phyloP scores from a whole-genome alignment of 2,329 filamentous ascomycete species.

The Pseudocercospora pini-densiflorae region DNA sequence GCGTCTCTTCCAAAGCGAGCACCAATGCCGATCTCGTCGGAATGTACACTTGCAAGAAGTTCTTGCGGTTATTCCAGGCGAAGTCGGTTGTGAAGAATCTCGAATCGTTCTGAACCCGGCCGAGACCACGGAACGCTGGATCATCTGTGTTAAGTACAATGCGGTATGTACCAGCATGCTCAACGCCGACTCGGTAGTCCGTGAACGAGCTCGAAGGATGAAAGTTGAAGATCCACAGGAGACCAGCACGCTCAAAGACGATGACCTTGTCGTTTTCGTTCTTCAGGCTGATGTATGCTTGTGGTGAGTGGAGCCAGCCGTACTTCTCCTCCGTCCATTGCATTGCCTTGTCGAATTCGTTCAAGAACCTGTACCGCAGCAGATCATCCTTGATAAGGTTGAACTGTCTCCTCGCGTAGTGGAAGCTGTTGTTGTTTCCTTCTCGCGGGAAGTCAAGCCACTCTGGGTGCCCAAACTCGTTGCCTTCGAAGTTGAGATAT shows the following conservation, averaged over 20 bases:
- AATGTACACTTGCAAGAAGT: constrained; percentile 91
- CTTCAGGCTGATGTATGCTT: constrained; percentile 93
- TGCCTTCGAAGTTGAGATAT: constrained; percentile 98
- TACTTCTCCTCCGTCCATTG: constrained; percentile 85
- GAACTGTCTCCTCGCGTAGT: constrained; percentile 73
- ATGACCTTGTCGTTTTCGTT: constrained; percentile 93
- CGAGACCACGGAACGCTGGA: constrained; percentile 77
- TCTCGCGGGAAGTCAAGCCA: constrained; percentile 98
- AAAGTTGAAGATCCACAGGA: constrained; percentile 97
- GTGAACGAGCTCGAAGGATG: constrained; percentile 81
- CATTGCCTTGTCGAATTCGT: constrained; percentile 93
- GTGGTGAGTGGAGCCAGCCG: constrained; percentile 83
- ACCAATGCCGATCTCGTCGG: constrained; percentile 80
- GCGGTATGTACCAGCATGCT: constrained; percentile 81
- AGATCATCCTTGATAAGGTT: constrained; percentile 87
- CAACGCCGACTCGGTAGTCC: constrained; percentile 90
- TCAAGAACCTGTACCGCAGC: constrained; percentile 87
- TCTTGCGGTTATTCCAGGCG: constrained; percentile 86
- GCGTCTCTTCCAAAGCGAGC: constrained; percentile 39
- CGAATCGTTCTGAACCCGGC: constrained; percentile 76
- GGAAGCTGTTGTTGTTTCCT: constrained; percentile 57
- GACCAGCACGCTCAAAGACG: constrained; percentile 88
- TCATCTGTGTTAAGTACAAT: constrained; percentile 84
- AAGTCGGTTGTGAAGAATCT: constrained; percentile 91
- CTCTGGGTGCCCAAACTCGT: constrained; percentile 98